Evolutionary conservation across 495 filamentous ascomycete species (phyloP), one percentile per base, ranked within the genome.

Genomic region (Aspergillus funiculosus): DNA sequence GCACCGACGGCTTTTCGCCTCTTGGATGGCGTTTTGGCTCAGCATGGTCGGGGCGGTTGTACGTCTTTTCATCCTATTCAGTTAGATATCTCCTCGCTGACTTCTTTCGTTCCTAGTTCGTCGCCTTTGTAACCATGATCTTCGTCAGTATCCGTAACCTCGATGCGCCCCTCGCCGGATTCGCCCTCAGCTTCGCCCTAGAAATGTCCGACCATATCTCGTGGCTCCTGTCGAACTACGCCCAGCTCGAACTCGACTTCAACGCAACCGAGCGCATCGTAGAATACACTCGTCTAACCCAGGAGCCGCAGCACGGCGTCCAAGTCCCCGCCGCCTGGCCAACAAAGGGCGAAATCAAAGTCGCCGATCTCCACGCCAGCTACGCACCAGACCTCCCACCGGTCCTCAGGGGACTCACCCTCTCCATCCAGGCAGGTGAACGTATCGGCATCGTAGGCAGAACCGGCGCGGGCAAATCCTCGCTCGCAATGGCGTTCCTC

Each of bases 241-340:
- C 72, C 0, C 58, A 59, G 18, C 48, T 72, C 1, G 84, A 88
- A 50, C 62, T 87, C 2, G 74, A 80, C 49, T 85, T 87, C 79
- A 89, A 89, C 43, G 75, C 82, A n/a, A 77, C 81, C 1, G 85
- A 89, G 61, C 69, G 85, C 18, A 79, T 89, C 30, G 66, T 87
- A 8, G 85, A 89, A 58, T 89, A 87, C 56, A 73, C 80, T 1
- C 69, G 79, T 8, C 57, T 88, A 1, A 63, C 74, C 0, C 83
- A 73, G 1, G 85, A 89, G 56, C 63, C 69, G 25, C 69, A 79
- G 4, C 40, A 32, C 13, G 62, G 55, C 4, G 66, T 59, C 2
- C 69, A 69, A 19, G 40, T 79, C 0, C 83, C 84, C 0, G 83
- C 83, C 6, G 73, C 74, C 8, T 89, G 85, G 85, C 85, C 85